These are phyloP conservation scores for Plasmodium ovale DNA, from an alignment of 169 alveolate genomes.

Conservation along the genomic window DNA sequence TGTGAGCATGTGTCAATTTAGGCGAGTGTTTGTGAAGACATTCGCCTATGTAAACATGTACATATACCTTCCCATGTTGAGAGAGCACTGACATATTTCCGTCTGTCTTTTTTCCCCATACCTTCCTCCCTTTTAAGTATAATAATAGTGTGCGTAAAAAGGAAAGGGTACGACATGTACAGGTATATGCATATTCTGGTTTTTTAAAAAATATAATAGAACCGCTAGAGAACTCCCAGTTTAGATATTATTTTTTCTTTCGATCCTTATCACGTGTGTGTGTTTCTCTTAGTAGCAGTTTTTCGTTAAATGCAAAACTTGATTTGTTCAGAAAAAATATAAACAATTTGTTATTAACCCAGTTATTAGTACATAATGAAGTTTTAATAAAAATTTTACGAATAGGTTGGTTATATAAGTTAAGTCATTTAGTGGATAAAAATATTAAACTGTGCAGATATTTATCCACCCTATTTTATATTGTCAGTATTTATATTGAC, in stretches of 20 bases:
- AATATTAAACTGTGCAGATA: constrained; percentile 56
- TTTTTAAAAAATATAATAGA: constrained; percentile 39
- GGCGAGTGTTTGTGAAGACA: too few species aligned
- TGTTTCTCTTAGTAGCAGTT: constrained; percentile 68
- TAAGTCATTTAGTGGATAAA: constrained; percentile 41
- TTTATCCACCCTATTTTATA: constrained; percentile 56
- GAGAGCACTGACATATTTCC: too few species aligned
- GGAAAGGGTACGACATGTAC: background rate
- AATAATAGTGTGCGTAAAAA: background rate
- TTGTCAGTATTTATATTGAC: constrained; percentile 40
- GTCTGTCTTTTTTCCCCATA: background rate
- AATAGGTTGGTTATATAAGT: constrained; percentile 60
- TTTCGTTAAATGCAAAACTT: constrained; percentile 50
- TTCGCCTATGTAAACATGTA: too few species aligned
- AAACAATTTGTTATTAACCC: constrained; percentile 29
- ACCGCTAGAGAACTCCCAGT: constrained; percentile 24
- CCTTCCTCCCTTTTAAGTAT: constrained; percentile 1
- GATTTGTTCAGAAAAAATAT: constrained; percentile 29
- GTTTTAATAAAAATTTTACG: constrained; percentile 40
- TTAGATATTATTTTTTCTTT: constrained; percentile 36
- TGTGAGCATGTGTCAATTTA: too few species aligned
- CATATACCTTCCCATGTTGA: too few species aligned
- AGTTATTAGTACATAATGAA: constrained; percentile 41
- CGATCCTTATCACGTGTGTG: constrained; percentile 66
- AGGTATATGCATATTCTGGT: constrained; percentile 10